Conservation (phyloP, 228 moss, liverwort and hornwort species). For the Sphagnum fallax region DNA sequence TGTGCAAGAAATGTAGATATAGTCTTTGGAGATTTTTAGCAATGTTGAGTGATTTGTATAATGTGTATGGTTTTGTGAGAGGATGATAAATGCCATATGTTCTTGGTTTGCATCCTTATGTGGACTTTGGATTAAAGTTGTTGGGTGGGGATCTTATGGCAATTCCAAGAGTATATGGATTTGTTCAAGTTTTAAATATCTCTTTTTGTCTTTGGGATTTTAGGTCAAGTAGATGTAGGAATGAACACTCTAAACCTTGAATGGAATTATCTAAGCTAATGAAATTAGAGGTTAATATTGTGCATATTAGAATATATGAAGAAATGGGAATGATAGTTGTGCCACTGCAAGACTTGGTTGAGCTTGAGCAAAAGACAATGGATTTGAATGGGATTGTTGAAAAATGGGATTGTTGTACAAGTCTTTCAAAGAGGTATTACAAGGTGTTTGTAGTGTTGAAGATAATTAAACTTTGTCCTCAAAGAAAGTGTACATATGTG, state of each 20-base stretch:
- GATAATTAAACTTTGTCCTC: too few species aligned
- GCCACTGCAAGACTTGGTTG: constrained; percentile 50
- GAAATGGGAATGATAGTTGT: constrained; percentile 82
- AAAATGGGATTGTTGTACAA: constrained; percentile 82
- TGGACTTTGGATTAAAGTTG: constrained; percentile 95
- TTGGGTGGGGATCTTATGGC: constrained; percentile 98
- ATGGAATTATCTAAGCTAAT: constrained; percentile 39
- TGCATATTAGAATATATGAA: constrained; percentile 73
- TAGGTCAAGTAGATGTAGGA: too few species aligned
- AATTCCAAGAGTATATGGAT: constrained; percentile 84
- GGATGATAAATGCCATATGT: too few species aligned
- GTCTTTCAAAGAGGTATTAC: constrained; percentile 55
- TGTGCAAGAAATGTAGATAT: too few species aligned
- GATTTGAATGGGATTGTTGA: constrained; percentile 37
- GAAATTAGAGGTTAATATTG: not conserved
- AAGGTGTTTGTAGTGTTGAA: too few species aligned
- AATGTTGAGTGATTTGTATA: too few species aligned
- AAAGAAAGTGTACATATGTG: too few species aligned
- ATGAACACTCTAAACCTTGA: constrained; percentile 67
- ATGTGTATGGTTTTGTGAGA: too few species aligned
- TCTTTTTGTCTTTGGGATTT: too few species aligned
- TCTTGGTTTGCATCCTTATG: constrained; percentile 58
- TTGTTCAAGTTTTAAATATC: constrained; percentile 42
- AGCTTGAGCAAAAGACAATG: constrained; percentile 26
- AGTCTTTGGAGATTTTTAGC: too few species aligned